Conservation (phyloP, 2,329 filamentous ascomycete species). For the Aureobasidium sp. region DNA sequence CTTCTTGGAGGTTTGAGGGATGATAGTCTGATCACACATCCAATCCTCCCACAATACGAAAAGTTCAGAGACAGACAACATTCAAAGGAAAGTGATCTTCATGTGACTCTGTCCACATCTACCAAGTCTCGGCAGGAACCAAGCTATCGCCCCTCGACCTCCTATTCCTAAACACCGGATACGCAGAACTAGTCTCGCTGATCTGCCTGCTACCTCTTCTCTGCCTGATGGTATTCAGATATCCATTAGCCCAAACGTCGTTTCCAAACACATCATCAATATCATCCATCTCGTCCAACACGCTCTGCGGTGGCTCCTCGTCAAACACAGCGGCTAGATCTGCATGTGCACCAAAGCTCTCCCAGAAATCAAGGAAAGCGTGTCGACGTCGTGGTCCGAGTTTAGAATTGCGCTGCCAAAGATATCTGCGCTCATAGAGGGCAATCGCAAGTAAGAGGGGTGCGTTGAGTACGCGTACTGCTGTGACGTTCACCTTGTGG, state of each 20-base stretch:
- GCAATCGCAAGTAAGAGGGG: slow-evolving; percentile 66
- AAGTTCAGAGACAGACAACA: too few relatives aligned
- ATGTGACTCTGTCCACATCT: neutral
- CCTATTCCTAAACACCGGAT: slow-evolving; percentile 7
- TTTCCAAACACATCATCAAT: slow-evolving; percentile 38
- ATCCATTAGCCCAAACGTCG: slow-evolving; percentile 32
- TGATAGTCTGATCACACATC: neutral
- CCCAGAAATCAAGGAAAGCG: slow-evolving; percentile 49
- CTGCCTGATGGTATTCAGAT: slow-evolving; percentile 9
- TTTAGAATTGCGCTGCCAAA: slow-evolving; percentile 46
- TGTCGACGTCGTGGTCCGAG: slow-evolving; percentile 30
- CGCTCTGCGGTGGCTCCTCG: slow-evolving; percentile 53
- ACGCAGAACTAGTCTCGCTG: slow-evolving; percentile 9
- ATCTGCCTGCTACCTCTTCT: slow-evolving; percentile 8
- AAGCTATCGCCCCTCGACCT: slow-evolving; percentile 5
- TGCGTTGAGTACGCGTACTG: slow-evolving; percentile 64
- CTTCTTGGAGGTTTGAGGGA: neutral
- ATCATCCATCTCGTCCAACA: slow-evolving; percentile 40
- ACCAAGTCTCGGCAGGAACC: slow-evolving; percentile 7
- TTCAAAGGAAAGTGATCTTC: neutral
- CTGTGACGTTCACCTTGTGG: slow-evolving; percentile 78
- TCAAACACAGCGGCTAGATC: slow-evolving; percentile 68
- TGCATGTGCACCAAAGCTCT: slow-evolving; percentile 60
- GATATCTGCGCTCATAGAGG: slow-evolving; percentile 57
- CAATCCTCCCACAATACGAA: too few relatives aligned